Evolutionary conservation across 106 monocot genomes (phyloP).

Genomic region (Dioscorea alata): DNA sequence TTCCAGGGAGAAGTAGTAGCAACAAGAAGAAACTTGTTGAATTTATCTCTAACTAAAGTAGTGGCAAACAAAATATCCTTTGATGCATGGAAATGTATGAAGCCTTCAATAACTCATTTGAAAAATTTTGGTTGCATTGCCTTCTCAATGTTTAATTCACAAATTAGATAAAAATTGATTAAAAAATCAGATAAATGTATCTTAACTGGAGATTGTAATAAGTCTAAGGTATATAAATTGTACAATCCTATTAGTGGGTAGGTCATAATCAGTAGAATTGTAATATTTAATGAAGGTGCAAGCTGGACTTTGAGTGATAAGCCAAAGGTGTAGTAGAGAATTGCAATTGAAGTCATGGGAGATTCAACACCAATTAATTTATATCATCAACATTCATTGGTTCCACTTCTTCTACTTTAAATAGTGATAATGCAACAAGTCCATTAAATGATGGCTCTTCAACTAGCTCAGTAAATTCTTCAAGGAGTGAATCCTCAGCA

Average conservation of each 20-base stretch:
- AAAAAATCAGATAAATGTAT: neutral
- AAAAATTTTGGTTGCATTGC: no score
- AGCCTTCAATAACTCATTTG: no score
- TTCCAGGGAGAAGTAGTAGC: no score
- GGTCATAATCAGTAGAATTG: neutral
- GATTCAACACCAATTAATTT: neutral
- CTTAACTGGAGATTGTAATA: neutral
- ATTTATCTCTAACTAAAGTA: no score
- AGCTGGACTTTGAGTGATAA: neutral
- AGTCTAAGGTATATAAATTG: neutral
- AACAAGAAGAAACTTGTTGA: no score
- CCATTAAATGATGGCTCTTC: neutral
- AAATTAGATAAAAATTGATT: neutral
- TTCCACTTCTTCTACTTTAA: no score
- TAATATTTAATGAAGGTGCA: neutral
- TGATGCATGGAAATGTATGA: no score
- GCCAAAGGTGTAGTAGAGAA: neutral
- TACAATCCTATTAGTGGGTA: neutral
- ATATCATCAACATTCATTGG: no score
- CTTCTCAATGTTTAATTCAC: no score
- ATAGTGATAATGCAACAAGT: no score
- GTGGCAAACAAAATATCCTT: no score
- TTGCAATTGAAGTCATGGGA: neutral
- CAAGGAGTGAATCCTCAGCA: neutral
- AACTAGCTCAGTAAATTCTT: neutral